A percentile compares a stretch with the other conserved stretches of the same genome.
Evolutionary conservation across 192 early-diverging fungal genomes (phyloP).

Genomic region (Coemansia sp.): DNA sequence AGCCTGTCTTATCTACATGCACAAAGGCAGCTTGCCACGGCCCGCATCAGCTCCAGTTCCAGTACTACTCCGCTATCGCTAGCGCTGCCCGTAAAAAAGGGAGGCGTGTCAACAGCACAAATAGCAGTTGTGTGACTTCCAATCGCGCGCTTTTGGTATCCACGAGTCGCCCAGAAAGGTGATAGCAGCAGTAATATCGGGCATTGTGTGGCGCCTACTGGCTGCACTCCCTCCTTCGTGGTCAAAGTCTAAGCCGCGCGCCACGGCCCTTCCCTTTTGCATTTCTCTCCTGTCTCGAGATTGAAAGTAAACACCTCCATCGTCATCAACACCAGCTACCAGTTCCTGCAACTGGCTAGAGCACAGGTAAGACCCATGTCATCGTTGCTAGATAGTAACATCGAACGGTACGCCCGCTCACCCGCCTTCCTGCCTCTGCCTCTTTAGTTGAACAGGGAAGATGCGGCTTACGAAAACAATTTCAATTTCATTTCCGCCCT

Average conservation of each 20-base stretch:
- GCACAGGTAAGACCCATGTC: conserved; percentile 1
- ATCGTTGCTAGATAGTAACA: background rate
- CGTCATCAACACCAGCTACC: background rate
- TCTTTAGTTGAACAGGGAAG: background rate
- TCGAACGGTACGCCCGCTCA: background rate
- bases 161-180: conserved; percentile 13
- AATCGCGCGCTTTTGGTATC: conserved; percentile 10
- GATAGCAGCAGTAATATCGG: conserved; percentile 7
- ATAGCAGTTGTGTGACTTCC: background rate
- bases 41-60: conserved; percentile 3
- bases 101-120: background rate
- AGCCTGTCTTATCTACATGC: background rate
- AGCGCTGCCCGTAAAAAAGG: background rate
- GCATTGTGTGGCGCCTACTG: conserved; percentile 11
- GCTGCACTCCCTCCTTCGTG: background rate
- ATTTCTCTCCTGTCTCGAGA: background rate
- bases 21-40: background rate
- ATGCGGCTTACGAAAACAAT: conserved; percentile 5
- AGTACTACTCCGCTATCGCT: background rate
- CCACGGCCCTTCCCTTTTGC: background rate
- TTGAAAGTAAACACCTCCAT: conserved; percentile 6
- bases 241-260: conserved; percentile 5
- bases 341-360: background rate
- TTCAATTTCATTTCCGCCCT: conserved; percentile 12
- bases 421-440: background rate